phyloP scores from a whole-genome alignment of 2,329 filamentous ascomycete genomes.

The Curvularia hawaiiensis region DNA sequence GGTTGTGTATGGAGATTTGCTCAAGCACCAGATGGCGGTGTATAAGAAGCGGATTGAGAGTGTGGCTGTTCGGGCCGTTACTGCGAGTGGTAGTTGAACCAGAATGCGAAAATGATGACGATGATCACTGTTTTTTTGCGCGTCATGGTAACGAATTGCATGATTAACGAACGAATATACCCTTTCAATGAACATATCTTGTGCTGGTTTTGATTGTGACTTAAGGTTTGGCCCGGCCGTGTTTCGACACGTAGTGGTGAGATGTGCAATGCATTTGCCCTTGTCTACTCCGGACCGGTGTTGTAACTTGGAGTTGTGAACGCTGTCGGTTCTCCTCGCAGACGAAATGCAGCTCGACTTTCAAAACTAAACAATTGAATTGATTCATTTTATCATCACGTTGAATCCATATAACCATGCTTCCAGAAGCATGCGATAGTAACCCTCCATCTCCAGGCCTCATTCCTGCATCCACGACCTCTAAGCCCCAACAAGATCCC shows the following conservation, averaged over 20 bases:
- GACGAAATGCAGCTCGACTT: background rate
- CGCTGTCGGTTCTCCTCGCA: no score
- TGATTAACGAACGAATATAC: background rate
- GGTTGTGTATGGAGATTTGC: conserved; percentile 80
- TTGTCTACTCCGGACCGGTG: background rate
- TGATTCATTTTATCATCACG: background rate
- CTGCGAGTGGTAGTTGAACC: conserved; percentile 45
- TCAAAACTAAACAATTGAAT: background rate
- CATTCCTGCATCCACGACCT: background rate
- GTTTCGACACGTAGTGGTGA: background rate
- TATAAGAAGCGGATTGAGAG: conserved; percentile 75
- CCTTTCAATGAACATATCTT: background rate
- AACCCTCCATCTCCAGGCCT: no score
- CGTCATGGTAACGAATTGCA: background rate
- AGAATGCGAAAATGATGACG: background rate
- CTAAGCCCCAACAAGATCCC: conserved; percentile 27
- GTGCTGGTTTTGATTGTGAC: background rate
- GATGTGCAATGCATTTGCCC: background rate
- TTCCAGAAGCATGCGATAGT: background rate
- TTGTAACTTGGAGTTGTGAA: no score
- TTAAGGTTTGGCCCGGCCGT: background rate
- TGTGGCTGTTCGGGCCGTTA: conserved; percentile 72
- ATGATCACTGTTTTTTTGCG: background rate
- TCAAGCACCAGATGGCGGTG: conserved; percentile 79
- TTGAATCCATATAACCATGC: background rate